Base-by-base conservation (phyloP, 2,329 filamentous ascomycete species). In the Sarocladiaceae sp. region DNA sequence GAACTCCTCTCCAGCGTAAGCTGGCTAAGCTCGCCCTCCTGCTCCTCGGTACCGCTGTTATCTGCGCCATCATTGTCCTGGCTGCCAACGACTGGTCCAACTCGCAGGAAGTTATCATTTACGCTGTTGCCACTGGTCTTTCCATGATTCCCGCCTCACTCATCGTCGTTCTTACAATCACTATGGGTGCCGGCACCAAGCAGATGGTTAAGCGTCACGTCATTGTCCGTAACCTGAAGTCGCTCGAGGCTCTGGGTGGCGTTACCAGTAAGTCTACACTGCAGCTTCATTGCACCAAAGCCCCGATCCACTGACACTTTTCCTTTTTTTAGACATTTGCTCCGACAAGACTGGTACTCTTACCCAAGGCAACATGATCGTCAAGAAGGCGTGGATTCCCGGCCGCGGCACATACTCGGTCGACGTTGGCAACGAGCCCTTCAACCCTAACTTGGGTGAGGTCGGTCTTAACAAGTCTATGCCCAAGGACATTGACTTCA, bases 21-120 rank as follows among this genome's bases (percentile, higher is more conserved):
- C 68, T 87, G 13, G 83, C 81, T 39, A 77, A 78, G 58, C 71
- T 87, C 41, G 83, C 83, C 18, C 68, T 85, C 15, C 59, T 83
- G 2, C 72, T 86, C 2, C 85, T 87, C 55, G 71, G 68, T 23
- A 74, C 84, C 43, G 83, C 83, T 2, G 74, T 87, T 11, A 54
- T 86, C 20, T 83, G 82, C 49, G 82, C 82, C 7, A 75, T 87
- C 51, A 78, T 87, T 52, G 82, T 85, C 31, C 72, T 85, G 35
- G 82, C 69, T 6, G 77, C 82, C 44, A 85, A 83, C 60, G 53
- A 70, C 1, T 80, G 78, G 57, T 61, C 66, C n/a, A 59, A 62
- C 27, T 62, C 68, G 24, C 68, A 70, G 21, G 77, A 82, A 51
- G 78, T 83, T 48, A 78, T 83, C 51, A 82, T 70, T 47, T 71